phyloP scores from a whole-genome alignment of 768 basidiomycete species.

The Hydnomerulius pinastri region DNA sequence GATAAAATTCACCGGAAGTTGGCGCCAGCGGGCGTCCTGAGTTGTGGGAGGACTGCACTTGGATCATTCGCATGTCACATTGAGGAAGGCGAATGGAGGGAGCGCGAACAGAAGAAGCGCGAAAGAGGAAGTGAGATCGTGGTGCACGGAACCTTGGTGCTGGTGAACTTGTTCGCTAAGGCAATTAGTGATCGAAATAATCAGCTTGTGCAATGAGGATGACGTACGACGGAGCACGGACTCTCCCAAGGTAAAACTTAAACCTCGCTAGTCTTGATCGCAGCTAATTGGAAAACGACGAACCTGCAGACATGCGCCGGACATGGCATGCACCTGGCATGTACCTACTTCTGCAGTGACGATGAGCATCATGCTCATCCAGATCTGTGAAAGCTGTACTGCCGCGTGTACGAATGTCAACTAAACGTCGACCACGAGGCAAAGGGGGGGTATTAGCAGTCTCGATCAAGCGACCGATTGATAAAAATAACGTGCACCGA shows the following conservation, averaged over 20 bases:
- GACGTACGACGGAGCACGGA: constrained; percentile 28
- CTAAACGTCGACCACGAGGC: constrained; percentile 28
- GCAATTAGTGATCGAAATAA: constrained; percentile 10
- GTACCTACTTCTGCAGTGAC: constrained; percentile 7
- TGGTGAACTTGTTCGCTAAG: constrained; percentile 4
- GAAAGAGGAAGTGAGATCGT: constrained; percentile 20
- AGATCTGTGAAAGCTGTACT: constrained; percentile 11
- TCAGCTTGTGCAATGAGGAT: constrained; percentile 18
- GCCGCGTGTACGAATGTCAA: constrained; percentile 13
- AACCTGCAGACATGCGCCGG: constrained; percentile 8
- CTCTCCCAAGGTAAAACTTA: constrained; percentile 27
- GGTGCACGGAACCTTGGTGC: constrained; percentile 17
- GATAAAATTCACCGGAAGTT: constrained; percentile 10
- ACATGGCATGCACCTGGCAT: constrained; percentile 8
- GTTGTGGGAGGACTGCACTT: constrained; percentile 16
- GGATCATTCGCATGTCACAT: constrained; percentile 12
- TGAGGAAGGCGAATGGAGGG: constrained; percentile 12
- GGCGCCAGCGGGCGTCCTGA: constrained; percentile 6
- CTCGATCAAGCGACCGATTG: constrained; percentile 4
- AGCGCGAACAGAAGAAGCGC: constrained; percentile 6
- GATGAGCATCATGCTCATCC: background rate
- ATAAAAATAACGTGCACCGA: constrained; percentile 6
- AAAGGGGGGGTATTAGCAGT: constrained; percentile 9
- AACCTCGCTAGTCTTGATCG: constrained; percentile 14
- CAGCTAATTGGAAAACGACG: constrained; percentile 9